Conservation (phyloP, 805 yeast species). For the Brettanomyces naardenensis region DNA sequence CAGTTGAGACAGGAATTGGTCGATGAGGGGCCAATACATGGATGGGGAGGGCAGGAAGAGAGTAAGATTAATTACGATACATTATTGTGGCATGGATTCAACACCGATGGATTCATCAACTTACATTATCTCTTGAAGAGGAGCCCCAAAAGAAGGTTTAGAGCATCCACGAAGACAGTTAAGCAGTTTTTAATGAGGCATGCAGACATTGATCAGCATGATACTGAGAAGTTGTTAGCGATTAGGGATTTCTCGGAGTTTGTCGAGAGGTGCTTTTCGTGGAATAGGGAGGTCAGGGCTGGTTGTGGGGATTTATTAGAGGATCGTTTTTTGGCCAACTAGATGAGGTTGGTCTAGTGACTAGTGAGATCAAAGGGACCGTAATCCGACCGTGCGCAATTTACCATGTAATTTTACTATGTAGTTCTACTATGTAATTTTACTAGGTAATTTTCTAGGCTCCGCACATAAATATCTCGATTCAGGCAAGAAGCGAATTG, state of each 20-base stretch:
- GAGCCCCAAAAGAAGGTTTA: constrained; percentile 13
- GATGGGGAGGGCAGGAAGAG: neutral
- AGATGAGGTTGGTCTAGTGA: neutral
- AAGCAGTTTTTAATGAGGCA: constrained; percentile 9
- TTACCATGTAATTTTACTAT: neutral
- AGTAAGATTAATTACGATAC: constrained; percentile 18
- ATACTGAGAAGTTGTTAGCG: constrained; percentile 1
- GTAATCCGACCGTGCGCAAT: neutral
- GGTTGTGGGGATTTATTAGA: neutral
- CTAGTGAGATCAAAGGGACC: neutral
- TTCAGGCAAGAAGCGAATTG: too few species aligned
- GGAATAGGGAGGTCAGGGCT: constrained; percentile 28
- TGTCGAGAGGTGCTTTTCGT: constrained; percentile 24
- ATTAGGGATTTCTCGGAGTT: constrained; percentile 19
- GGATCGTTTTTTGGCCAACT: neutral
- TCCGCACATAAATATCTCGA: too few species aligned
- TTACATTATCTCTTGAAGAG: constrained; percentile 11
- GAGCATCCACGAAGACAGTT: constrained; percentile 13
- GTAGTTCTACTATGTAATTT: too few species aligned
- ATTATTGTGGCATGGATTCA: constrained; percentile 31
- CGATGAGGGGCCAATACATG: constrained; percentile 27
- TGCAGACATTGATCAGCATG: constrained; percentile 5
- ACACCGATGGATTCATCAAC: constrained; percentile 20
- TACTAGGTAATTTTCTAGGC: too few species aligned
- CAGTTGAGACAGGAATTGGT: constrained; percentile 31